Percentiles rank a stretch among this genome's conserved stretches.
Conservation (phyloP, 2,329 filamentous ascomycete genomes). For the Hypoxylon sp. region DNA sequence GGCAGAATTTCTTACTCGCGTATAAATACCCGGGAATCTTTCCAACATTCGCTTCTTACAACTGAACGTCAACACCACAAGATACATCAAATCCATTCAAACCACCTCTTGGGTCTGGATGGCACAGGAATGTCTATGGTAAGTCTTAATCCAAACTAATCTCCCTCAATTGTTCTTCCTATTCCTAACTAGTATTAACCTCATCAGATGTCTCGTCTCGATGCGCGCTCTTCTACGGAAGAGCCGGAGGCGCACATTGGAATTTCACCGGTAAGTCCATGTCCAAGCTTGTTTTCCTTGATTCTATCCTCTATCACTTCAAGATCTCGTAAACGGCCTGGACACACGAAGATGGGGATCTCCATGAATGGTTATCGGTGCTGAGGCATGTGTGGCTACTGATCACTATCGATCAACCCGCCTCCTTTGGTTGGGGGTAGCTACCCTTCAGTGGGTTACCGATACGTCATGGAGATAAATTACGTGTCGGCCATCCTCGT, state of each 20-base stretch:
- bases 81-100: neutral
- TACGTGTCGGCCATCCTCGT: conserved; percentile 24
- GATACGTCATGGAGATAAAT: neutral
- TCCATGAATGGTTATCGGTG: conserved; percentile 4
- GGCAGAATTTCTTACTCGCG: neutral
- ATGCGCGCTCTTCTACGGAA: too few relatives aligned
- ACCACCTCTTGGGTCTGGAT: neutral
- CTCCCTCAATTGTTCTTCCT: too few relatives aligned
- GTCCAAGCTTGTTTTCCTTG: conserved; percentile 26
- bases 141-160: neutral
- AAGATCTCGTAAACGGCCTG: conserved; percentile 17
- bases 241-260: too few relatives aligned
- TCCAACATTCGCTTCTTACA: neutral
- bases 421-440: conserved; percentile 33
- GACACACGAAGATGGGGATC: conserved; percentile 13
- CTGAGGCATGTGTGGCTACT: conserved; percentile 27
- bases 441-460: conserved; percentile 14
- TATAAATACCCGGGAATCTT: neutral
- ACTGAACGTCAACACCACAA: neutral
- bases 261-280: conserved; percentile 7
- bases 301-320: neutral
- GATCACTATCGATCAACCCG: conserved; percentile 20
- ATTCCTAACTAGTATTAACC: too few relatives aligned
- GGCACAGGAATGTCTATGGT: neutral
- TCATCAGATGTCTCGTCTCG: too few relatives aligned